A percentile compares a stretch with the other conserved stretches of the same genome.
phyloP scores from a whole-genome alignment of 176 grass and related monocot species.

The Chloris gayana region DNA sequence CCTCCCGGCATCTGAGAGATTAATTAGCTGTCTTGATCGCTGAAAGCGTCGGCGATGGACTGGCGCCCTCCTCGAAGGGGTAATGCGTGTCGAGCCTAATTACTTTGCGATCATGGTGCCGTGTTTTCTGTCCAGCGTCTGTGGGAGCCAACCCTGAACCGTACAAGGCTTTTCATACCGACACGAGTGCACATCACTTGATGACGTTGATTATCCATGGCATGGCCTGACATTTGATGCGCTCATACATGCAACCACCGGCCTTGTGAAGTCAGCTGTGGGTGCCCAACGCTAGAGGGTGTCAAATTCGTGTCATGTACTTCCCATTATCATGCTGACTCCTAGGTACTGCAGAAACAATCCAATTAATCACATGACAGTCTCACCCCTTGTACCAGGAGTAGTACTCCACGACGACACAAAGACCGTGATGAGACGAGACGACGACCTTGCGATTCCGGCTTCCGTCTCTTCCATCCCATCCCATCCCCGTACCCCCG shows the following conservation, averaged over 20 bases:
- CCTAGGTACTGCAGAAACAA: not conserved
- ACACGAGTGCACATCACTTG: slow-evolving; percentile 6
- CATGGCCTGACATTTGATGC: not conserved
- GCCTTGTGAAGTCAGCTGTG: not conserved
- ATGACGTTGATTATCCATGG: not conserved
- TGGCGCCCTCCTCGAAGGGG: slow-evolving; percentile 14
- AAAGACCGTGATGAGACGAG: not conserved
- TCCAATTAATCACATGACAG: not conserved
- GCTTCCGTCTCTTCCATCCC: not conserved
- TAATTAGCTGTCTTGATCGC: slow-evolving; percentile 1
- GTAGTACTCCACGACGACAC: not conserved
- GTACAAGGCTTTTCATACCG: not conserved
- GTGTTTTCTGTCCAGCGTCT: not conserved
- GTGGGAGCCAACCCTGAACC: not conserved
- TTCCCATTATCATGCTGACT: not conserved
- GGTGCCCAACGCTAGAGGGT: not conserved
- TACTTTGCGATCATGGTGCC: not conserved
- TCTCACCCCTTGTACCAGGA: not conserved
- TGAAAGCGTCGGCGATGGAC: not conserved
- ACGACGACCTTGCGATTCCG: not conserved
- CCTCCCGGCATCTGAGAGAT: too few species aligned
- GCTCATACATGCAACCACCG: slow-evolving; percentile 5
- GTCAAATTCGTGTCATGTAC: not conserved
- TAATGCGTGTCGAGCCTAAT: not conserved
- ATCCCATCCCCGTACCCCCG: not conserved